Evolutionary conservation across 2,329 filamentous ascomycete species (phyloP), one percentile per base, ranked within the genome.

Genomic region (Aspergillus ibericus): DNA sequence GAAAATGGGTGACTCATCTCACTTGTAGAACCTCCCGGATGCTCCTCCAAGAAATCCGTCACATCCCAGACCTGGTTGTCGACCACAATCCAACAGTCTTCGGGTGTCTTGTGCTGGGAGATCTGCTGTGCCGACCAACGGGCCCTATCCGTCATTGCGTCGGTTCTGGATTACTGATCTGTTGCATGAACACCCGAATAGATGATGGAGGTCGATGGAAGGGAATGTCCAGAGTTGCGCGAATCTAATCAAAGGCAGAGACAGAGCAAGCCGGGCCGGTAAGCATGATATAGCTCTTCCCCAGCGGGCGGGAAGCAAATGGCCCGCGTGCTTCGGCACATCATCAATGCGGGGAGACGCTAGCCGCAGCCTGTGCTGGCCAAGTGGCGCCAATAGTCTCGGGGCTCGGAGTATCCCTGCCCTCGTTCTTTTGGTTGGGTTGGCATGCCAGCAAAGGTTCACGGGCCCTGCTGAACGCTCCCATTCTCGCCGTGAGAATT

Each of bases 41-140:
- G 85, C 59, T 85, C 79, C n/a, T 82, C 82, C 9, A 85, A 79
- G 70, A 91, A 90, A 15, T 84, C 80, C 22, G 85, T 87, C 46
- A 91, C 75, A 70, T 91, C 85, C 77, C 87, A 90, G 27, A 90
- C 86, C 66, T 83, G 82, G 47, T 83, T 82, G 70, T 90, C 83
- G 20, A 91, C 82, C 16, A 89, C 86, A 59, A 90, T 83, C 88
- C 88, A 91, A 66, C 83, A 82, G 63, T 86, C 73, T 53, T 78
- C 66, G 34, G 76, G 65, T 12, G 70, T 77, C 55, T 78, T 82
- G 66, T 87, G 84, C 54, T 72, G 72, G 1, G 76, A 75, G 57
- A 86, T 71, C 59, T 85, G 77, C 42, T 75, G 63, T 2, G 71
- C 65, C 13, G 78, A 77, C 18, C 83, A 50, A 13, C 71, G 66